Percentiles rank a stretch among this genome's conserved stretches.
phyloP scores from a whole-genome alignment of 768 basidiomycete species.

The Auricularia auricula-judae region DNA sequence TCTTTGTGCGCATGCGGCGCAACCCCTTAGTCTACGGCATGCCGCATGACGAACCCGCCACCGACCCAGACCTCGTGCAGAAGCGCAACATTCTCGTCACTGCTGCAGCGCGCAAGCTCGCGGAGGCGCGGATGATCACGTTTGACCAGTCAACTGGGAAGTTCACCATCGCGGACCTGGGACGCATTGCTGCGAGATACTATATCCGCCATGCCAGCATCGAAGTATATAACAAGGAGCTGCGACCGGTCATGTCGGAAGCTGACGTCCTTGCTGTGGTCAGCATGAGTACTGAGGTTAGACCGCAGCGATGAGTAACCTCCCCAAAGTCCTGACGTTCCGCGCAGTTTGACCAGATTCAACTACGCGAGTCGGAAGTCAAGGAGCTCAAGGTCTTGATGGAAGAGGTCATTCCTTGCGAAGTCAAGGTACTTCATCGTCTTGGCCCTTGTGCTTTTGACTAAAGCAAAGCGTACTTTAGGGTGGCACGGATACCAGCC shows the following conservation, averaged over 20 bases:
- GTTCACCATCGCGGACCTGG: constrained; percentile 76
- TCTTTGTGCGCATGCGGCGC: constrained; percentile 88
- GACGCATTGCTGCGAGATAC: constrained; percentile 94
- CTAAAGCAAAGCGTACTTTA: constrained; percentile 15
- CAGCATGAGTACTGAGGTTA: constrained; percentile 82
- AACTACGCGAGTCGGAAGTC: constrained; percentile 81
- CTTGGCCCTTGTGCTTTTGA: constrained; percentile 8
- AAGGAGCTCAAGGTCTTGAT: constrained; percentile 68
- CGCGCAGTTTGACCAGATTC: constrained; percentile 83
- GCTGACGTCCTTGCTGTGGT: constrained; percentile 85
- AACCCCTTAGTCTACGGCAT: constrained; percentile 85
- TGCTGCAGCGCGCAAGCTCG: constrained; percentile 54
- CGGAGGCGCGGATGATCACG: constrained; percentile 68
- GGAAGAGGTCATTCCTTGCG: constrained; percentile 56
- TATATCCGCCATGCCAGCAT: constrained; percentile 83
- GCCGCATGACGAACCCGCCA: constrained; percentile 46
- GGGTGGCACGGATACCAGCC: constrained; percentile 54
- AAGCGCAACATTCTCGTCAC: constrained; percentile 61
- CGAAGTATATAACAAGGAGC: constrained; percentile 72
- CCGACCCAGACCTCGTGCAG: constrained; percentile 64
- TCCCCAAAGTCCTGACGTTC: neutral
- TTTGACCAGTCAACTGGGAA: constrained; percentile 48
- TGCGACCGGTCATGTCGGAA: constrained; percentile 79
- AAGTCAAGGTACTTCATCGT: constrained; percentile 39
- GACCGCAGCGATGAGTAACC: constrained; percentile 1